These are phyloP conservation scores for Calocybe gangraenosa DNA, from an alignment of 768 basidiomycete genomes.

Conservation along the genomic window DNA sequence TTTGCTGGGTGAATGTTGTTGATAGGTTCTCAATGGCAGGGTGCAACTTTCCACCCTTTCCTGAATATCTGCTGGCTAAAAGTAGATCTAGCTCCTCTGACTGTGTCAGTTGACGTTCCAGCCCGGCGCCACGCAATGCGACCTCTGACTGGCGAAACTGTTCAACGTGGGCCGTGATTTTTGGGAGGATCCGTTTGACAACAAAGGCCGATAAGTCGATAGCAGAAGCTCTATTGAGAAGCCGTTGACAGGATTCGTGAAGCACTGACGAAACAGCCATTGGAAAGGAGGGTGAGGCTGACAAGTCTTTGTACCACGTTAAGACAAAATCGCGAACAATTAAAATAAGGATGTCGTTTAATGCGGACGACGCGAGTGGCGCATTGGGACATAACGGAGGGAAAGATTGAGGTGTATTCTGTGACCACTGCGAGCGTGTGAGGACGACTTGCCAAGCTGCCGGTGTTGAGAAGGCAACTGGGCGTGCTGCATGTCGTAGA, in stretches of 20 bases:
- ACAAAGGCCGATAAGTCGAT: conserved; percentile 74
- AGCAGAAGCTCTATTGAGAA: conserved; percentile 50
- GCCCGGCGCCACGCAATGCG: conserved; percentile 73
- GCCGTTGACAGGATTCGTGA: conserved; percentile 55
- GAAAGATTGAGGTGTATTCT: conserved; percentile 61
- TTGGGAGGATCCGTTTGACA: conserved; percentile 85
- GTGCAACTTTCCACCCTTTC: conserved; percentile 65
- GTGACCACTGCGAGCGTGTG: conserved; percentile 88
- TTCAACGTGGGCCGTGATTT: conserved; percentile 83
- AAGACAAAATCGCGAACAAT: conserved; percentile 84
- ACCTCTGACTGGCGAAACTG: conserved; percentile 89
- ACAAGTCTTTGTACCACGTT: conserved; percentile 86
- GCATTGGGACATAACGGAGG: conserved; percentile 63
- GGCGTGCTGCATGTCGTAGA: conserved; percentile 59
- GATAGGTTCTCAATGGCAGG: conserved; percentile 86
- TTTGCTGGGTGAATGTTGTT: conserved; percentile 83
- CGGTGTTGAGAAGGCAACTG: conserved; percentile 84
- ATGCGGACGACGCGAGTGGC: conserved; percentile 59
- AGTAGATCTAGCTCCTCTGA: conserved; percentile 88
- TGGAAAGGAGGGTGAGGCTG: conserved; percentile 86
- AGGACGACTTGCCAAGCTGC: conserved; percentile 93
- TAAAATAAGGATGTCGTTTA: conserved; percentile 80
- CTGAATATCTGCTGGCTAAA: conserved; percentile 77
- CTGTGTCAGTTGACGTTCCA: conserved; percentile 81
- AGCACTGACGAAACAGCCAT: conserved; percentile 74